Evolutionary conservation across 2,329 filamentous ascomycete genomes (phyloP).

Genomic region (Pseudocercospora macadamiae): DNA sequence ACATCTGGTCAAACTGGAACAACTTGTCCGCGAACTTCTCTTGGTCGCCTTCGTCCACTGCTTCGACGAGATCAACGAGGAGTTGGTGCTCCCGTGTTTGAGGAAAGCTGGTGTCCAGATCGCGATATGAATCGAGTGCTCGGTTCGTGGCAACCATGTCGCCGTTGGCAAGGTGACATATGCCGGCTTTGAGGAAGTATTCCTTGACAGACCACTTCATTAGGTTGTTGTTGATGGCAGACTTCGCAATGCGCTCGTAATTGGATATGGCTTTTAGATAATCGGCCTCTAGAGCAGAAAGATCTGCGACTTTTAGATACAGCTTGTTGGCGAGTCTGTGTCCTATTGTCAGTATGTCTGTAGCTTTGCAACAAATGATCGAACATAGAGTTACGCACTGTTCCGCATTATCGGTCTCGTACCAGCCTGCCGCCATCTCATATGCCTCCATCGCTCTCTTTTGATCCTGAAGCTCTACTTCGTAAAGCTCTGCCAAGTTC

Average conservation of each 20-base stretch:
- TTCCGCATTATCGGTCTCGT: conserved; percentile 80
- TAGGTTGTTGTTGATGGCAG: conserved; percentile 82
- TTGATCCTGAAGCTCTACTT: conserved; percentile 76
- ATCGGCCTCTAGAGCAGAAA: conserved; percentile 78
- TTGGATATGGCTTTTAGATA: conserved; percentile 81
- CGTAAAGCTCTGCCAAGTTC: conserved; percentile 81
- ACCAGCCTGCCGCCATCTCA: conserved; percentile 85
- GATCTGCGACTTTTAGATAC: conserved; percentile 87
- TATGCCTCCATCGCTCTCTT: conserved; percentile 81
- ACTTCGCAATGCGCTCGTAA: conserved; percentile 78
- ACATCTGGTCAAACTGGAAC: conserved; percentile 88
- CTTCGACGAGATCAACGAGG: conserved; percentile 73
- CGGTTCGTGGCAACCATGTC: conserved; percentile 79
- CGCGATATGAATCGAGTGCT: conserved; percentile 79
- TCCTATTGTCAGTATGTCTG: conserved; percentile 8
- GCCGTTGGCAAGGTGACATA: conserved; percentile 78
- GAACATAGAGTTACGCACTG: conserved; percentile 60
- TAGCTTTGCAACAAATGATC: not conserved
- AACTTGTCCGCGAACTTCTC: conserved; percentile 84
- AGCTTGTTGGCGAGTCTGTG: conserved; percentile 85
- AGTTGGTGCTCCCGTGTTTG: conserved; percentile 80
- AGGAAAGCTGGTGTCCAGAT: conserved; percentile 76
- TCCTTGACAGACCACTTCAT: conserved; percentile 96
- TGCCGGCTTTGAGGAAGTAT: conserved; percentile 90
- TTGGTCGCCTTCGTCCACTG: conserved; percentile 76